Conservation (phyloP, 78 protist species). For the Dictyostelium intermedium region DNA sequence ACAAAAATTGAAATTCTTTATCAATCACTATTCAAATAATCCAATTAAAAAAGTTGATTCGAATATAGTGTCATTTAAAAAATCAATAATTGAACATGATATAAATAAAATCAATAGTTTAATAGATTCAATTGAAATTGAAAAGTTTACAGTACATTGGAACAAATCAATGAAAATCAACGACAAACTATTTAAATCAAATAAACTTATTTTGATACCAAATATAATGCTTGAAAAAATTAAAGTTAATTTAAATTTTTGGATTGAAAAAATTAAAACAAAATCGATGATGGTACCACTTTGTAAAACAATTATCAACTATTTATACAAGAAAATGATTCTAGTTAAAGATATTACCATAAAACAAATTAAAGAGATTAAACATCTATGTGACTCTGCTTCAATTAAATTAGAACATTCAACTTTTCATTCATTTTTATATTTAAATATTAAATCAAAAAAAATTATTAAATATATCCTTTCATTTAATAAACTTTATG, state of each 20-base stretch:
- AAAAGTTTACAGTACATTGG: neutral
- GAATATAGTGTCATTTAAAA: too few species aligned
- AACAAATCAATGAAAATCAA: neutral
- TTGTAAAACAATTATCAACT: too few species aligned
- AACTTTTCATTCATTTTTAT: too few species aligned
- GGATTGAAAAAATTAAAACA: too few species aligned
- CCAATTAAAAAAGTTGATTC: neutral
- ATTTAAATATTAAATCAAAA: neutral
- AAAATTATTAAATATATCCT: neutral
- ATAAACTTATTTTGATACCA: neutral
- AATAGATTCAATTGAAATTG: neutral
- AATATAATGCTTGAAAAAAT: neutral
- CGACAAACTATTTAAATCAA: too few species aligned
- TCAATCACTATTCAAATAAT: neutral
- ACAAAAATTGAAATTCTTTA: neutral
- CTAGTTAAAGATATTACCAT: too few species aligned
- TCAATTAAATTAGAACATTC: too few species aligned
- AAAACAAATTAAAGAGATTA: too few species aligned
- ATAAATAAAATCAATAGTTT: neutral
- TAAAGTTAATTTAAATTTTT: too few species aligned
- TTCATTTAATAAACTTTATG: neutral
- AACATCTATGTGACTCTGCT: too few species aligned
- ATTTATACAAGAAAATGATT: too few species aligned
- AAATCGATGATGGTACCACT: too few species aligned
- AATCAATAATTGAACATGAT: neutral